phyloP scores from a whole-genome alignment of 1,139 yeast genomes.

The Kodamaea arcana region DNA sequence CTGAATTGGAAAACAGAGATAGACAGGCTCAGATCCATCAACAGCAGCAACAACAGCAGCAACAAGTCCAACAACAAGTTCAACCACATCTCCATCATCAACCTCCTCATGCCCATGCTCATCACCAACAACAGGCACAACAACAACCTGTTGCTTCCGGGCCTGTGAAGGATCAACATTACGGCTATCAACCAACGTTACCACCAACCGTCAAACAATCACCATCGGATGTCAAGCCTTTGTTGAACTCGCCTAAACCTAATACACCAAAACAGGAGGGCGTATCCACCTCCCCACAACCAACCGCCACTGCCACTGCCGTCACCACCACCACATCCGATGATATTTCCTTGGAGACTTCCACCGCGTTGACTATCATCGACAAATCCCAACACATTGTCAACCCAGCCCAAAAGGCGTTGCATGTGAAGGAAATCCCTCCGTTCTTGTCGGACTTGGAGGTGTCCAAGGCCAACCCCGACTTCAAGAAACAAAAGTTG shows the following conservation, averaged over 20 bases:
- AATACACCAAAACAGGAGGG: constrained; percentile 6
- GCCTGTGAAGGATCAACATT: constrained; percentile 13
- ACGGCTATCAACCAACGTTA: constrained; percentile 11
- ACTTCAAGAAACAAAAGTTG: constrained; percentile 75
- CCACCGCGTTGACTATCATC: constrained; percentile 35
- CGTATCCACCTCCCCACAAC: constrained; percentile 3
- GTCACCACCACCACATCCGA: constrained; percentile 9
- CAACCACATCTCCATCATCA: constrained; percentile 13
- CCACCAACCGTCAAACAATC: constrained; percentile 15
- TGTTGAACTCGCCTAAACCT: constrained; percentile 7
- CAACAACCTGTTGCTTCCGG: constrained; percentile 10
- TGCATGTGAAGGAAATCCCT: constrained; percentile 73
- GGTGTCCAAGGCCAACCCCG: constrained; percentile 71
- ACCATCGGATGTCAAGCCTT: constrained; percentile 13
- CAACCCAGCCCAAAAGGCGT: constrained; percentile 39
- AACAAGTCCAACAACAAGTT: constrained; percentile 25
- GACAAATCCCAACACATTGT: constrained; percentile 44
- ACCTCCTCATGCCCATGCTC: constrained; percentile 7
- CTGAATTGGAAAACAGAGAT: constrained; percentile 77
- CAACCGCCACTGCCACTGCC: constrained; percentile 6
- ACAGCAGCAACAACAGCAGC: constrained; percentile 21
- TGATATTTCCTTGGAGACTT: constrained; percentile 23
- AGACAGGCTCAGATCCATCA: constrained; percentile 46
- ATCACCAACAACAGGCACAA: constrained; percentile 3
- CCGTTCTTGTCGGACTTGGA: constrained; percentile 82